Evolutionary conservation across 2,329 filamentous ascomycete genomes (phyloP).

Genomic region (Calonectria multiphialidica): DNA sequence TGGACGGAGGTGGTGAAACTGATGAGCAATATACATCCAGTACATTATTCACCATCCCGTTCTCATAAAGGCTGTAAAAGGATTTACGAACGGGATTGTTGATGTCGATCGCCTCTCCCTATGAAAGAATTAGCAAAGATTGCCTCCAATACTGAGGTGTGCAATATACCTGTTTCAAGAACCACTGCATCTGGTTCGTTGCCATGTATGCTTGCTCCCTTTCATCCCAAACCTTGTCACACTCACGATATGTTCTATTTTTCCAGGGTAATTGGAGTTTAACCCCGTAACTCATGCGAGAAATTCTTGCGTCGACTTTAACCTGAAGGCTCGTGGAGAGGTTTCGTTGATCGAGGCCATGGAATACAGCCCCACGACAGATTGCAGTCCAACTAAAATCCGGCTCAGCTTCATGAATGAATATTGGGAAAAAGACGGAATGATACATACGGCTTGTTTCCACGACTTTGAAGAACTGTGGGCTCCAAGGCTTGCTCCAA

Average conservation of each 20-base stretch:
- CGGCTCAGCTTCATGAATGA: not conserved
- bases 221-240: constrained; percentile 32
- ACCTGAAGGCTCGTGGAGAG: constrained; percentile 1
- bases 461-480: constrained; percentile 46
- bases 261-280: fast-evolving
- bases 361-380: constrained; percentile 48
- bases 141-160: fast-evolving
- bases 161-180: constrained; percentile 35
- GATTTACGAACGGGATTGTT: not conserved
- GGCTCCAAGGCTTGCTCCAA: constrained; percentile 20
- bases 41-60: fast-evolving
- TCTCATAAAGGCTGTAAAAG: not conserved
- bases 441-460: constrained; percentile 49
- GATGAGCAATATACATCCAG: not conserved
- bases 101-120: constrained; percentile 27
- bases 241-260: not conserved
- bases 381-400: constrained; percentile 49
- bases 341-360: constrained; percentile 27
- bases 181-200: constrained; percentile 43
- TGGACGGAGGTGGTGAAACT: not conserved
- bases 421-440: not conserved
- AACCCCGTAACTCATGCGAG: constrained; percentile 45
- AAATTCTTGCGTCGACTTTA: constrained; percentile 37
- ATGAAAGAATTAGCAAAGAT: not conserved
- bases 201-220: not conserved